These are phyloP conservation scores for Zea mays DNA, from an alignment of 176 grass and related monocot species.

Conservation along the genomic window DNA sequence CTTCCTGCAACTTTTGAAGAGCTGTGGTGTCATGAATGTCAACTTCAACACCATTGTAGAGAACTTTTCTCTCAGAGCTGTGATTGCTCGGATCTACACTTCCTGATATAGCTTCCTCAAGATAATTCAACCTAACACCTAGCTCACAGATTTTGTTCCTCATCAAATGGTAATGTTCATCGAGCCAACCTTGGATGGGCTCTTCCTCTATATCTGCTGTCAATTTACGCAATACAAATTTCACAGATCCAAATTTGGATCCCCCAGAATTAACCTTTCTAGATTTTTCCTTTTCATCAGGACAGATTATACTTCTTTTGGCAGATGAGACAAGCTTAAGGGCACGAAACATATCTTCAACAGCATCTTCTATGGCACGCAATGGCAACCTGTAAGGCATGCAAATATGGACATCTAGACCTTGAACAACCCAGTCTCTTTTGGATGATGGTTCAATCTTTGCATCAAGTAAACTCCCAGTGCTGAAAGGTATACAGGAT, in stretches of 20 bases:
- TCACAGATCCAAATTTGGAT: conserved; percentile 80
- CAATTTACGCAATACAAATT: conserved; percentile 85
- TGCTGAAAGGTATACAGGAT: conserved; percentile 71
- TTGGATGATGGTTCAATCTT: conserved; percentile 56
- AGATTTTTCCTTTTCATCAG: conserved; percentile 60
- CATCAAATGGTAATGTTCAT: conserved; percentile 98
- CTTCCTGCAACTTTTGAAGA: conserved; percentile 68
- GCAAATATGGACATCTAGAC: conserved; percentile 86
- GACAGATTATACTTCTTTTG: conserved; percentile 64
- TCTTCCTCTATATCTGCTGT: conserved; percentile 96
- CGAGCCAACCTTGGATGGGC: conserved; percentile 94
- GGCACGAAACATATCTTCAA: conserved; percentile 89
- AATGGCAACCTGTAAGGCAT: conserved; percentile 92
- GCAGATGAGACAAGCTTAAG: conserved; percentile 86
- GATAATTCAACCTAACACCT: conserved; percentile 76
- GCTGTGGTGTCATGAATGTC: conserved; percentile 53
- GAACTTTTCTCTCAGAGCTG: conserved; percentile 49
- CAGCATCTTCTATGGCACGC: conserved; percentile 95
- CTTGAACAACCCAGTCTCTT: conserved; percentile 92
- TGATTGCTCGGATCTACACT: conserved; percentile 49
- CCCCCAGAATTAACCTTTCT: conserved; percentile 61
- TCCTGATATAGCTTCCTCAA: conserved; percentile 74
- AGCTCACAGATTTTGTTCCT: conserved; percentile 78
- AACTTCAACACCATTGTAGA: conserved; percentile 57
- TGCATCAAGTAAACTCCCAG: conserved; percentile 55